Conservation (phyloP, 495 filamentous ascomycete species). For the Hypomontagnella submonticulosa region DNA sequence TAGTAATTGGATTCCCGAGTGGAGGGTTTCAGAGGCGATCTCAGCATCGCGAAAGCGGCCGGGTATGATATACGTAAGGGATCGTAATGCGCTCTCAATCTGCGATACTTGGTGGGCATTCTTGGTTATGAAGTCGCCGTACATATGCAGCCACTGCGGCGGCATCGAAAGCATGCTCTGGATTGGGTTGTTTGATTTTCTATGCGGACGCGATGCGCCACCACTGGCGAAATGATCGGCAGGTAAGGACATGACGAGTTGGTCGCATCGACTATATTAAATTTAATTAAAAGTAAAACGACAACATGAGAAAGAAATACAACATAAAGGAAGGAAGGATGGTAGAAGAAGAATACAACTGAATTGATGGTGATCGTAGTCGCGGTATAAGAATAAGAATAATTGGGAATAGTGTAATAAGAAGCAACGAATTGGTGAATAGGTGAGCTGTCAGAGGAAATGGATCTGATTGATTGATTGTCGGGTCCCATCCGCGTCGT, state of each 20-base stretch:
- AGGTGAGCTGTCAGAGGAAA: slow-evolving; percentile 19
- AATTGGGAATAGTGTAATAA: background rate
- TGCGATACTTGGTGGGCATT: slow-evolving; percentile 91
- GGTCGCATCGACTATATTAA: slow-evolving; percentile 11
- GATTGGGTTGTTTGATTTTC: slow-evolving; percentile 36
- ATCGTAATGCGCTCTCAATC: slow-evolving; percentile 91
- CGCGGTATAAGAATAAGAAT: background rate
- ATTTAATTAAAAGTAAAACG: slow-evolving; percentile 16
- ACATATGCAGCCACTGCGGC: slow-evolving; percentile 79
- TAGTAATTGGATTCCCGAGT: slow-evolving; percentile 87
- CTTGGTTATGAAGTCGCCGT: slow-evolving; percentile 92
- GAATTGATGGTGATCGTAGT: background rate
- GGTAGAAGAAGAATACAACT: background rate
- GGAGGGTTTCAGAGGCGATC: slow-evolving; percentile 91
- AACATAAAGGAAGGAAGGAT: slow-evolving; percentile 7
- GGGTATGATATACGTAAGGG: slow-evolving; percentile 94
- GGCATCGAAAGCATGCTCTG: slow-evolving; percentile 59
- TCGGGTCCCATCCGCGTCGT: slow-evolving; percentile 22
- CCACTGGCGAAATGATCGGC: slow-evolving; percentile 35
- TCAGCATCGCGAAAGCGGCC: slow-evolving; percentile 94
- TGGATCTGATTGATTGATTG: slow-evolving; percentile 1
- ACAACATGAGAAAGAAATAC: slow-evolving; percentile 10
- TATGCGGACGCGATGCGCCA: slow-evolving; percentile 34
- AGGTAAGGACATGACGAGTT: slow-evolving; percentile 33
- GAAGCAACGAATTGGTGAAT: background rate